phyloP scores from a whole-genome alignment of 352 stramenopile genomes.

The Phytophthora hybrid region DNA sequence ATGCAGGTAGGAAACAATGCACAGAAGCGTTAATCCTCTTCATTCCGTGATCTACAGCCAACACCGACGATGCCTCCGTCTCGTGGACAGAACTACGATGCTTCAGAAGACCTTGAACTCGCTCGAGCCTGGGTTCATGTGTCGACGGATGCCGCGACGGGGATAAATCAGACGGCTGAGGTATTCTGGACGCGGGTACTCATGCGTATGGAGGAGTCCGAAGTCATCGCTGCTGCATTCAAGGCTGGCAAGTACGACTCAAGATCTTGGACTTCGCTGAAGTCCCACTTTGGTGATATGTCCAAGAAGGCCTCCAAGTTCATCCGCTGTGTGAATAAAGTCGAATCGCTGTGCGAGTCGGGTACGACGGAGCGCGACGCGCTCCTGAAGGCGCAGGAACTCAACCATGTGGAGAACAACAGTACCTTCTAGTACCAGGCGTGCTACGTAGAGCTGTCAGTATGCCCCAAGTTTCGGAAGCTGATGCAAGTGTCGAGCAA shows the following conservation, averaged over 20 bases:
- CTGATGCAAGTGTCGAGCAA: too few relatives aligned
- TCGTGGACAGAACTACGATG: too few relatives aligned
- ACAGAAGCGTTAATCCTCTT: too few relatives aligned
- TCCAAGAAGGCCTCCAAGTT: slow-evolving; percentile 1
- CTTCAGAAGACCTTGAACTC: background rate
- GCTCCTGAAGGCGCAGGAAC: background rate
- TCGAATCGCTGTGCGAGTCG: background rate
- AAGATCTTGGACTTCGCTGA: background rate
- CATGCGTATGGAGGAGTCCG: background rate
- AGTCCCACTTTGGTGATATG: background rate
- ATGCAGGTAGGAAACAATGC: too few relatives aligned
- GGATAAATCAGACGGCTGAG: background rate
- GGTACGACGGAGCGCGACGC: slow-evolving; percentile 2
- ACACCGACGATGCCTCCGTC: too few relatives aligned
- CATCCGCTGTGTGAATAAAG: background rate
- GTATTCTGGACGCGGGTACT: background rate
- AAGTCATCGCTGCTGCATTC: background rate
- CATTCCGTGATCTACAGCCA: too few relatives aligned
- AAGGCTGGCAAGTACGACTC: background rate
- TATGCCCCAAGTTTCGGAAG: too few relatives aligned
- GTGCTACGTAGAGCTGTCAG: too few relatives aligned
- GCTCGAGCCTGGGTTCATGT: background rate
- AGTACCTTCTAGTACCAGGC: too few relatives aligned
- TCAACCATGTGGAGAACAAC: background rate
- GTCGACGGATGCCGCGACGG: background rate